phyloP scores from a whole-genome alignment of 208 protist species.

The Kentomonas sorsogonicus region DNA sequence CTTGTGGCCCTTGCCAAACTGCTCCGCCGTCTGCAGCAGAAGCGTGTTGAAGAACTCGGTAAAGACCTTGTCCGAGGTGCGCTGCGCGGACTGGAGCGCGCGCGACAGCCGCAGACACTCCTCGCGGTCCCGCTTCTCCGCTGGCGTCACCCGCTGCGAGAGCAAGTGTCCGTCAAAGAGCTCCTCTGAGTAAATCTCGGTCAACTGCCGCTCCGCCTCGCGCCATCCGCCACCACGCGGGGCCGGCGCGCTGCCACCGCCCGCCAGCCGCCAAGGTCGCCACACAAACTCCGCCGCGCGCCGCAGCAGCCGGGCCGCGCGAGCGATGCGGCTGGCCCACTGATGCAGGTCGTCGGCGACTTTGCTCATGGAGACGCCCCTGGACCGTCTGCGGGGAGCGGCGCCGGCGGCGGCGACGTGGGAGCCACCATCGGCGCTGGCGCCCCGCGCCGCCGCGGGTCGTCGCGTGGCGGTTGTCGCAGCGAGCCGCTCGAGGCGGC shows the following conservation, averaged over 20 bases:
- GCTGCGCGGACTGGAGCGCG: slow-evolving; percentile 36
- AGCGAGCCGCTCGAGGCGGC: slow-evolving; percentile 31
- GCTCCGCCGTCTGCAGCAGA: slow-evolving; percentile 40
- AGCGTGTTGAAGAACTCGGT: slow-evolving; percentile 44
- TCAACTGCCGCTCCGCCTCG: neutral
- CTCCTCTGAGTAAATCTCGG: slow-evolving; percentile 44
- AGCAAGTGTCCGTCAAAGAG: slow-evolving; percentile 40
- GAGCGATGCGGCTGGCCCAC: neutral
- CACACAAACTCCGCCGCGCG: no score
- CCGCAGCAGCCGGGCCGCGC: no score
- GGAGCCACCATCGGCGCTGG: no score
- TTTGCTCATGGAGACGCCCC: neutral
- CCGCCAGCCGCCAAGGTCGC: no score
- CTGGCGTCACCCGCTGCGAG: slow-evolving; percentile 33
- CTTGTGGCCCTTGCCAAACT: slow-evolving; percentile 19
- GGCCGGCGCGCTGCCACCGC: no score
- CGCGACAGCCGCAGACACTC: slow-evolving; percentile 32
- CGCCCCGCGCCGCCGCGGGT: no score
- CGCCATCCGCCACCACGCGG: no score
- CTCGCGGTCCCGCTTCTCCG: slow-evolving; percentile 48
- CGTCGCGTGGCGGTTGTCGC: neutral
- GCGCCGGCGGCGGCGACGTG: no score
- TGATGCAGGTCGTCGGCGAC: neutral
- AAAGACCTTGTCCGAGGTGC: slow-evolving; percentile 43
- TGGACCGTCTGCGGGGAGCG: neutral